Conservation (phyloP, 108 stramenopile species). For the Cyclotella baltica region DNA sequence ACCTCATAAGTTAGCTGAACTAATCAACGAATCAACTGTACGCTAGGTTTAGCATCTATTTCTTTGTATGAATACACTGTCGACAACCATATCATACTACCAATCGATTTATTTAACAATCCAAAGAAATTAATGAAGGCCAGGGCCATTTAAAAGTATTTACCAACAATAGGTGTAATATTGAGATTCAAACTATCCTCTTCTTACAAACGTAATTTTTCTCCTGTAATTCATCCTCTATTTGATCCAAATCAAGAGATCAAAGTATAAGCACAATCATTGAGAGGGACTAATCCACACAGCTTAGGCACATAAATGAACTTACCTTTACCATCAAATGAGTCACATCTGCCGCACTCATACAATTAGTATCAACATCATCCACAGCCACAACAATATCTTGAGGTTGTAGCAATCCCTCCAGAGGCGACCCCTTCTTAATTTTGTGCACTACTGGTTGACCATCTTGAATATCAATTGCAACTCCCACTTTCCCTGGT, state of each 20-base stretch:
- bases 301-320: not conserved
- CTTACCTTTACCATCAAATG: conserved; percentile 52
- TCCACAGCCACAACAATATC: conserved; percentile 55
- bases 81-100: too few relatives aligned
- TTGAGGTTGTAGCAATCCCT: conserved; percentile 40
- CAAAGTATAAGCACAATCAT: not conserved
- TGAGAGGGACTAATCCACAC: not conserved
- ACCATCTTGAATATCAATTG: conserved; percentile 53
- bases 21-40: too few relatives aligned
- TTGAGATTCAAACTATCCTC: not conserved
- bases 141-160: too few relatives aligned
- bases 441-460: conserved; percentile 56
- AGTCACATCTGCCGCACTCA: conserved; percentile 58
- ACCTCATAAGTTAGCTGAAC: too few relatives aligned
- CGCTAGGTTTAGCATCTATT: too few relatives aligned
- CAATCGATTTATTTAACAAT: too few relatives aligned
- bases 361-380: conserved; percentile 53
- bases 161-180: too few relatives aligned
- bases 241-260: not conserved
- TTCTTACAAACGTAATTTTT: conserved; percentile 13
- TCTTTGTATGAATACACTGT: too few relatives aligned
- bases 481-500: conserved; percentile 56
- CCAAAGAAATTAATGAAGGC: too few relatives aligned
- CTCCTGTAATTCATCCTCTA: conserved; percentile 19
- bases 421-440: conserved; percentile 51